phyloP scores from a whole-genome alignment of 2,329 filamentous ascomycete genomes.

The Epichloe coenophiala region DNA sequence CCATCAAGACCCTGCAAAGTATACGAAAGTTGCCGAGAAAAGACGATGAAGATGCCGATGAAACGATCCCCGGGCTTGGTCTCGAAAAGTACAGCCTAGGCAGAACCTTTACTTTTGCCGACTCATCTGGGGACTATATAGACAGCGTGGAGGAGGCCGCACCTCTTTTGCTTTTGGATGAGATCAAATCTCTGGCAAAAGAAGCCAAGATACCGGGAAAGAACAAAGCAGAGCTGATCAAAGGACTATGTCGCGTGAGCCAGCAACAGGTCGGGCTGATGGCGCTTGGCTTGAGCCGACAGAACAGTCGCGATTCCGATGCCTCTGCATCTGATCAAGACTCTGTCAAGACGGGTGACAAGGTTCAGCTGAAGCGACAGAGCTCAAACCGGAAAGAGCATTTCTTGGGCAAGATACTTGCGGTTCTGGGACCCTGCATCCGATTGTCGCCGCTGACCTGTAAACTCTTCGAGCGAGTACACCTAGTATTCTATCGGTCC shows the following conservation, averaged over 20 bases:
- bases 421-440: constrained; percentile 69
- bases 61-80: constrained; percentile 16
- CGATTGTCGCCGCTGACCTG: constrained; percentile 59
- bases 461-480: constrained; percentile 83
- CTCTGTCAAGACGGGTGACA: constrained; percentile 10
- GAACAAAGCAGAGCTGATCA: constrained; percentile 70
- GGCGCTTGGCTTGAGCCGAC: constrained; percentile 52
- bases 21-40: constrained; percentile 37
- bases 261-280: constrained; percentile 63
- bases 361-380: constrained; percentile 13
- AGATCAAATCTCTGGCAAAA: constrained; percentile 72
- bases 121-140: constrained; percentile 61
- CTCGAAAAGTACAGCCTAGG: constrained; percentile 33
- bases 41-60: constrained; percentile 6
- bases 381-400: constrained; percentile 54
- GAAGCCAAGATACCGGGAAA: constrained; percentile 78
- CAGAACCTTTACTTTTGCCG: constrained; percentile 61
- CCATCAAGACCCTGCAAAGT: constrained; percentile 52
- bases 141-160: constrained; percentile 72
- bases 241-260: constrained; percentile 60
- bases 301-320: constrained; percentile 43
- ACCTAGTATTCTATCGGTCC: constrained; percentile 90
- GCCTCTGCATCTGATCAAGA: constrained; percentile 29
- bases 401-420: constrained; percentile 65
- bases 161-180: constrained; percentile 68